These are phyloP conservation scores for Lactarius pseudohatsudake DNA, from an alignment of 768 basidiomycete species.

Conservation along the genomic window DNA sequence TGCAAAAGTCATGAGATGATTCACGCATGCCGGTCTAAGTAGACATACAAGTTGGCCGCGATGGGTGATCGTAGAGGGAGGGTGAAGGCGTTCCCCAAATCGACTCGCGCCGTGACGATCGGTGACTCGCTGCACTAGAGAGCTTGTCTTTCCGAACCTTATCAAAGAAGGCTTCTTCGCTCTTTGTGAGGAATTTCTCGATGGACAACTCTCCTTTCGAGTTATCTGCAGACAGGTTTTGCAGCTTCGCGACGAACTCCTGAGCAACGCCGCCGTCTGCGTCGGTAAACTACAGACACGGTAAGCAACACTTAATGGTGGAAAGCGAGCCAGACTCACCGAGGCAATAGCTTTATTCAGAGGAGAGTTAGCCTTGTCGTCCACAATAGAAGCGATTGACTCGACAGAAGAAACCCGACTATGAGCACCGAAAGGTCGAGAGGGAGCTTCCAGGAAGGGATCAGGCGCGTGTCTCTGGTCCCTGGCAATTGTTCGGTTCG, in stretches of 20 bases:
- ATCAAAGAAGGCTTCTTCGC: slow-evolving; percentile 91
- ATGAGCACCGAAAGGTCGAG: slow-evolving; percentile 75
- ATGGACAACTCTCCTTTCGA: slow-evolving; percentile 91
- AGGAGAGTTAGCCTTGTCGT: slow-evolving; percentile 88
- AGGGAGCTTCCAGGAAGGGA: slow-evolving; percentile 81
- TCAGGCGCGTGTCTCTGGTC: slow-evolving; percentile 79
- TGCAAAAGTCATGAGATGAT: slow-evolving; percentile 24
- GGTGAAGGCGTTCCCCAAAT: slow-evolving; percentile 72
- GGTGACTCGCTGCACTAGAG: slow-evolving; percentile 74
- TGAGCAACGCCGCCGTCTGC: slow-evolving; percentile 89
- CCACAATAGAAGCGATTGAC: slow-evolving; percentile 87
- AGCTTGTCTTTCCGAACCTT: slow-evolving; percentile 88
- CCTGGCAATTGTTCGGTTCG: slow-evolving; percentile 78
- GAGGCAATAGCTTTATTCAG: slow-evolving; percentile 92
- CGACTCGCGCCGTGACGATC: slow-evolving; percentile 78
- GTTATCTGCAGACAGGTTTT: slow-evolving; percentile 76
- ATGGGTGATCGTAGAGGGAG: slow-evolving; percentile 51
- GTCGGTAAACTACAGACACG: slow-evolving; percentile 73
- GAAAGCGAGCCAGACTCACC: slow-evolving; percentile 43
- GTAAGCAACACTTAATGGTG: slow-evolving; percentile 17
- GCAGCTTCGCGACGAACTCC: slow-evolving; percentile 84
- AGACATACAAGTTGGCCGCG: slow-evolving; percentile 72
- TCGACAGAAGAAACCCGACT: slow-evolving; percentile 85
- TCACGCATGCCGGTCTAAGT: slow-evolving; percentile 30
- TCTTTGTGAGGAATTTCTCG: slow-evolving; percentile 86